Evolutionary conservation across 2,329 filamentous ascomycete species (phyloP), one percentile per base, ranked within the genome.

Genomic region (Hymenoscyphus linearis): DNA sequence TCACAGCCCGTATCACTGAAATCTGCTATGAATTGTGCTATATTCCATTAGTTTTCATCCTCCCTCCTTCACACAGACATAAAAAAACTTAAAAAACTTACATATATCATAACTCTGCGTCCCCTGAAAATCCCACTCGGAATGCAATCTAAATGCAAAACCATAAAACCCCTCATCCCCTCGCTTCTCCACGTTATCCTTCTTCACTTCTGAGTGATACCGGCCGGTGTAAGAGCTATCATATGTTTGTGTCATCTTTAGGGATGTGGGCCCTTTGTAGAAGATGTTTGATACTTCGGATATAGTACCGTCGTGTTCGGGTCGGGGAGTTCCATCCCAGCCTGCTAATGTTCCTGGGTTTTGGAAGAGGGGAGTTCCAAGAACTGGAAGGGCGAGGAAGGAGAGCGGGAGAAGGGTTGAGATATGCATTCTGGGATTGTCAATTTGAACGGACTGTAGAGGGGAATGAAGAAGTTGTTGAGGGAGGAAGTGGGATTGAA

Each of bases 21-120:
- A 64, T 81, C 74, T 60, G 78, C 78, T 65, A 82, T 82, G 72
- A 81, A 82, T 70, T 82, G 79, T 0, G 75, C 78, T 52, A 81
- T 68, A 71, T 81, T 79, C 2, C 2, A 4, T 47, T 10, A 47
- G 18, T 9, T 7, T 13, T 18, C 18, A 22, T 25, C 40, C 40
- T 2, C 12, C n/a, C n/a, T 22, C 3, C 2, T 22, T 22, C 7
- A 2, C 9, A n/a, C n/a, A n/a, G n/a, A n/a, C 16, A 7, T 44
- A 6, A 7, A 31, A 31, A 4, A 7, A 4, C 18, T 44, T 12
- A 2, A 6, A 12, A 18, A 18, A 47, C 40, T 47, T 47, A 47
- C 40, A 47, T 1, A 47, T 47, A 47, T 47, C 40, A 71, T 77
- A 82, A 56, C 69, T 71, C 68, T 80, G 77, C 1, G 70, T 68